Evolutionary conservation across 2,329 filamentous ascomycete species (phyloP).

Genomic region (Apiospora rasikravindrae): DNA sequence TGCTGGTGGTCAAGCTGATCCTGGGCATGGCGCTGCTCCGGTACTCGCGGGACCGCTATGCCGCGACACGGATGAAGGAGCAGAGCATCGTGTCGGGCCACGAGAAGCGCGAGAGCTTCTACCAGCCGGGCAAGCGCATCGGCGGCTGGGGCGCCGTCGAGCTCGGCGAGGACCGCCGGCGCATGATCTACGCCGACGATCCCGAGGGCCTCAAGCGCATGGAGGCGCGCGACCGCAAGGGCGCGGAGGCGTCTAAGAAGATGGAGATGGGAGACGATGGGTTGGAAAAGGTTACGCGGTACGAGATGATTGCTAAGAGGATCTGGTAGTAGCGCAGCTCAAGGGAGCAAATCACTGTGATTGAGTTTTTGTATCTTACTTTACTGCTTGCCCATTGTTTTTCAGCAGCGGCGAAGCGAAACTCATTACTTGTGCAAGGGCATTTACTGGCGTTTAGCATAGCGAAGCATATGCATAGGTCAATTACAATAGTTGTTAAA

Average conservation of each 20-base stretch:
- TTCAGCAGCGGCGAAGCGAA: not conserved
- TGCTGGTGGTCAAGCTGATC: slow-evolving; percentile 83
- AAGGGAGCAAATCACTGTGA: not conserved
- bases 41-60: slow-evolving; percentile 80
- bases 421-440: not conserved
- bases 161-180: slow-evolving; percentile 83
- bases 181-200: slow-evolving; percentile 88
- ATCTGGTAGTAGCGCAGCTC: slow-evolving; percentile 73
- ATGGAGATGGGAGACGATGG: slow-evolving; percentile 56
- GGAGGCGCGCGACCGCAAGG: slow-evolving; percentile 67
- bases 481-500: not conserved
- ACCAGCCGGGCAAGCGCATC: slow-evolving; percentile 74
- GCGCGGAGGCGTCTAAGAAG: slow-evolving; percentile 61
- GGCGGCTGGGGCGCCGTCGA: slow-evolving; percentile 88
- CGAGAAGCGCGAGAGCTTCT: slow-evolving; percentile 59
- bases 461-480: slow-evolving; percentile 2
- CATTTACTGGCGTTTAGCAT: slow-evolving; percentile 10
- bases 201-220: slow-evolving; percentile 68
- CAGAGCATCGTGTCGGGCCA: slow-evolving; percentile 51
- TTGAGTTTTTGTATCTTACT: not conserved
- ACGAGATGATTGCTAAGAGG: slow-evolving; percentile 94
- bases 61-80: slow-evolving; percentile 77
- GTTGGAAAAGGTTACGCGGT: slow-evolving; percentile 68
- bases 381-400: not conserved
- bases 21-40: slow-evolving; percentile 86